Evolutionary conservation across 768 basidiomycete species (phyloP), one percentile per base, ranked within the genome.

Genomic region (Pholiota conissans): DNA sequence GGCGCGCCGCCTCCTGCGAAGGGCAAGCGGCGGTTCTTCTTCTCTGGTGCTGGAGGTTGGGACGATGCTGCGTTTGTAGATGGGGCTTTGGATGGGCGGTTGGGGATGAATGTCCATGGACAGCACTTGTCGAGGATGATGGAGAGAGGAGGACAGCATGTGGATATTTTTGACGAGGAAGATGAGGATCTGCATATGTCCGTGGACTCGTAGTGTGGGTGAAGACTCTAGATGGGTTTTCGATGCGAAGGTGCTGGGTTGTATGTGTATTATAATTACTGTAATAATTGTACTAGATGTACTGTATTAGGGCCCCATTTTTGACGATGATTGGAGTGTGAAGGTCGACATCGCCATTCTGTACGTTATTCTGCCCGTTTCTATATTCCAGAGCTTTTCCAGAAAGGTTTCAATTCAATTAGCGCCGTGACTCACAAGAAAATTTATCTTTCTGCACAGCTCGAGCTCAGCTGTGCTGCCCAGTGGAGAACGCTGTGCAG

Each of bases 21-120:
- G 54, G 71, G 65, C 49, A 79, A 77, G 55, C 68, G 87, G 51
- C 74, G 80, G 50, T 89, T 89, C 69, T 89, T 89, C 69, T 89
- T 89, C 74, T 79, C 80, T 64, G 83, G 79, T 49, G 71, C 61
- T 7, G 68, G 65, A 2, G 66, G 61, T 26, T 76, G 73, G 77
- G 76, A 78, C 24, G 71, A 72, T 20, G 64, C 65, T 2, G 71
- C 66, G 27, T 57, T 52, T 13, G 63, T 65, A 13, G 63, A 65
- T 54, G 57, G 46, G 5, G 55, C 32, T 22, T 60, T 61, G 14
- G 58, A 64, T 24, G 57, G 45, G 50, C 45, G 51, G 20, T 28
- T 55, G 10, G 51, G 58, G 28, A 35, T 58, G 24, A 39, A 60
- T 42, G 62, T 57, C n/a, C 55, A 50, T 42, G 27, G 58, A 54